Base-by-base conservation (phyloP, 352 stramenopile species). In the Plasmopara viticola region DNA sequence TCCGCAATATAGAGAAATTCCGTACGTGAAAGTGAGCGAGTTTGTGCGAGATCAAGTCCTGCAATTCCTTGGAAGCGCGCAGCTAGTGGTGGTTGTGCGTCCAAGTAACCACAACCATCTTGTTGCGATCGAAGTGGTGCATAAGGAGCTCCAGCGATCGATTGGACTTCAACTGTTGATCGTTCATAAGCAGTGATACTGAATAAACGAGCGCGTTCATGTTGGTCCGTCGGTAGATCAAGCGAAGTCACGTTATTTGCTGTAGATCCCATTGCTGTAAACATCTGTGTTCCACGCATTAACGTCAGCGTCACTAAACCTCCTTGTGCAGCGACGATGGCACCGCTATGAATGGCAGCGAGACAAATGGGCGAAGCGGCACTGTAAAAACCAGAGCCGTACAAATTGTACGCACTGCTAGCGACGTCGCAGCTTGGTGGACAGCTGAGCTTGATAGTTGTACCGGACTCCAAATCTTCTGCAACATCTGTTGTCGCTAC, bases 1-100 rank as follows among this genome's bases (percentile, higher is more conserved):
- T 98, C 95, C 7, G 95, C 88, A 33, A 98, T 72, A 43, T 90
- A 91, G 35, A 98, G 55, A 43, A 87, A 53, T 13, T 77, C 51
- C 10, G 72, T 73, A n/a, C 69, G 72, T 49, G 68, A 84, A 15
- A 74, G 81, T 49, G 55, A 62, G 0, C 48, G 48, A 17, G 33
- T 53, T 50, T n/a, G 20, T 38, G 56, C 61, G 18, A 69, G 56
- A 10, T 52, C 57, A 35, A 69, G 57, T 2, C 61, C 61, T 13
- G 64, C 78, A 18, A 68, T 73, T 12, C 63, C 70, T 13, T 70
- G 60, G 62, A 84, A 90, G n/a, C 71, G 72, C 7, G 90, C 78
- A 0, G 66, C 78, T 39, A 96, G 75, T 5, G 95, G 75, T 12
- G 90, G 91, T 58, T 90, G 84, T 25, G 70, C 73, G 51, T 98